Conservation (phyloP, 805 yeast genomes). For the Spathaspora gorwiae region DNA sequence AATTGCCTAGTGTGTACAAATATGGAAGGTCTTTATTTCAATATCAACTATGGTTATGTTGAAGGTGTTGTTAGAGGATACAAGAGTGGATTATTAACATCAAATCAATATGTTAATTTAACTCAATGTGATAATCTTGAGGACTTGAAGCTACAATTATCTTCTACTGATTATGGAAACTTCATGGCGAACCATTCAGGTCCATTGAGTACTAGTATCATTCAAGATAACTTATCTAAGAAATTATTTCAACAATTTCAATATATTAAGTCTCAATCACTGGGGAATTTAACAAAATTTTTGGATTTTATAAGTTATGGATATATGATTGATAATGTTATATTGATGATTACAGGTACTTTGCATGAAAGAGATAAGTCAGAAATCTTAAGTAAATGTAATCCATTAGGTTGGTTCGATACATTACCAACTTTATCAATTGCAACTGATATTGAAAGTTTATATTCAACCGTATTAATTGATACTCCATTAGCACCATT, state of each 20-base stretch:
- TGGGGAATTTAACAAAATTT: constrained; percentile 73
- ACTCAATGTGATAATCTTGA: constrained; percentile 96
- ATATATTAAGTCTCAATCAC: constrained; percentile 78
- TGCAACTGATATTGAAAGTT: constrained; percentile 91
- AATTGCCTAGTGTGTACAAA: neutral
- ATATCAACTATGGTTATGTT: constrained; percentile 82
- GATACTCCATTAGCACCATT: constrained; percentile 98
- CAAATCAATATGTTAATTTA: constrained; percentile 81
- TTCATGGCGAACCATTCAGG: constrained; percentile 79
- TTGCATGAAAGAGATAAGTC: constrained; percentile 88
- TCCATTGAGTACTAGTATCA: constrained; percentile 79
- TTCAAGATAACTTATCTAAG: constrained; percentile 72
- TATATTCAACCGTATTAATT: constrained; percentile 85
- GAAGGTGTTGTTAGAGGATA: constrained; percentile 96
- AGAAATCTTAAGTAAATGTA: constrained; percentile 86
- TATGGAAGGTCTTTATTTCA: constrained; percentile 94
- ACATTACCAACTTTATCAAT: constrained; percentile 92
- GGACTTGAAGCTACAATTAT: constrained; percentile 87
- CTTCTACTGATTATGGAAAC: constrained; percentile 94
- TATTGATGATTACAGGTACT: constrained; percentile 94
- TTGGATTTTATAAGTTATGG: constrained; percentile 93
- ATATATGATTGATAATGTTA: constrained; percentile 97
- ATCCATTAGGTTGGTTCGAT: constrained; percentile 98
- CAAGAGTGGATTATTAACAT: constrained; percentile 72
- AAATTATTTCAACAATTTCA: constrained; percentile 81